Base-by-base conservation (phyloP, 2,329 filamentous ascomycete species). In the Huntiella moniliformis region DNA sequence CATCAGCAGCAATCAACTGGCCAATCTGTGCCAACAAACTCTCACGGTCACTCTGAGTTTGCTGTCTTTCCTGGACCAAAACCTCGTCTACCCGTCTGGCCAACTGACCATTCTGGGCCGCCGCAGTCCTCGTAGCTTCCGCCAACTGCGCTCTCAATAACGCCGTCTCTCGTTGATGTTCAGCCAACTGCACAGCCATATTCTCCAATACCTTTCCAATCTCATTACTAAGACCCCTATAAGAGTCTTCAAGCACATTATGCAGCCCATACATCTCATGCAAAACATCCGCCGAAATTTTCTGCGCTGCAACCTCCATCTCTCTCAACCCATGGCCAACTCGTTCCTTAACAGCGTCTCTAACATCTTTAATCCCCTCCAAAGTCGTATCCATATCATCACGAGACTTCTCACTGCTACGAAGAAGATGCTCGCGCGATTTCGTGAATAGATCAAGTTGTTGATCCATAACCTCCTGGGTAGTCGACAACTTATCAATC, bases 331-430 rank as follows among this genome's bases (percentile, higher is more conserved):
- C 42, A n/a, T 47, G 37, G 15, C 44, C 44, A 10, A 50, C 47
- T 4, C 43, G 43, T 7, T 45, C 38, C 65, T 95, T 95, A 44
- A 96, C 84, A 45, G 83, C 79, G 58, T 94, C 82, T 16, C 88
- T 76, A 17, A 96, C 69, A n/a, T 74, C 76, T 58, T 93, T 44
- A 5, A 48, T 48, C 13, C 43, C 88, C 55, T 91, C 83, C 7
- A 98, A 68, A 1, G 94, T 79, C n/a, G 74, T 67, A 54, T 95
- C 87, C 82, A 95, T 86, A 47, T 87, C 81, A 41, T 87, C 77
- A 55, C 81, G 83, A 2, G 85, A 80, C 51, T 70, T 67, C 17
- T 71, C 67, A 47, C 77, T 81, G 55, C 82, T 77, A 37, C 73
- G 66, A 18, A 81, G 70, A 12, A 92, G 70, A 53, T 81, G 73